Evolutionary conservation across 2,329 filamentous ascomycete species (phyloP), one percentile per base, ranked within the genome.

Genomic region (Aotearoamyces nothofagi): DNA sequence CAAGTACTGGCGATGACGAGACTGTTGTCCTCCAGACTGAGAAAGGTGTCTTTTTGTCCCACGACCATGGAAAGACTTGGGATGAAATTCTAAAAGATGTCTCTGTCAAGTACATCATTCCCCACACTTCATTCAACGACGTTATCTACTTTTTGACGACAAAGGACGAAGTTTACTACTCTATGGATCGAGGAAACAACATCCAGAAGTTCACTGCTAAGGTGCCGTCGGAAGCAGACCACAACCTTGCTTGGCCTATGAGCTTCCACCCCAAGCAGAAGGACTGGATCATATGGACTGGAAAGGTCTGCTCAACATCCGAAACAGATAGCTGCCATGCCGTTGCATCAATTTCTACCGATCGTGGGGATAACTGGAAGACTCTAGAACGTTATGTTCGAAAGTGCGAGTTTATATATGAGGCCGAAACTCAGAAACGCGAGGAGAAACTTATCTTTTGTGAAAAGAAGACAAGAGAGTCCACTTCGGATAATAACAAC

Each of bases 231-330:
- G 40, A 39, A 50, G 31, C 54, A 5, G 41, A 57, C 26, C 35
- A 39, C 2, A 39, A 46, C 3, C 46, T 46, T 5, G 41, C 60
- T 4, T 64, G 69, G 11, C 63, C 84, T 23, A 52, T 81, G 41
- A 61, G 64, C 19, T 98, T 98, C 57, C 90, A 98, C 44, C 79
- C 84, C 1, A 71, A 78, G 40, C 69, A 78, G 44, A 78, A 77
- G 48, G 79, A 93, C 44, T 94, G 84, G 83, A 61, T 96, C 24
- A 79, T 98, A 36, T 96, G 86, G 84, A 71, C 78, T 27, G 87
- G 86, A 22, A 52, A 51, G 17, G 49, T 57, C 3, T 60, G 59
- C 14, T 27, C 23, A 22, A 14, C 16, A 8, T 50, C 52, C 5
- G 55, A 53, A 10, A 55, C 58, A 16, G 50, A 68, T 17, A 20